Percentiles rank a stretch among this genome's conserved stretches.
These are phyloP conservation scores for Mercurialis annua DNA, from an alignment of 345 rosid genomes.

Conservation along the genomic window DNA sequence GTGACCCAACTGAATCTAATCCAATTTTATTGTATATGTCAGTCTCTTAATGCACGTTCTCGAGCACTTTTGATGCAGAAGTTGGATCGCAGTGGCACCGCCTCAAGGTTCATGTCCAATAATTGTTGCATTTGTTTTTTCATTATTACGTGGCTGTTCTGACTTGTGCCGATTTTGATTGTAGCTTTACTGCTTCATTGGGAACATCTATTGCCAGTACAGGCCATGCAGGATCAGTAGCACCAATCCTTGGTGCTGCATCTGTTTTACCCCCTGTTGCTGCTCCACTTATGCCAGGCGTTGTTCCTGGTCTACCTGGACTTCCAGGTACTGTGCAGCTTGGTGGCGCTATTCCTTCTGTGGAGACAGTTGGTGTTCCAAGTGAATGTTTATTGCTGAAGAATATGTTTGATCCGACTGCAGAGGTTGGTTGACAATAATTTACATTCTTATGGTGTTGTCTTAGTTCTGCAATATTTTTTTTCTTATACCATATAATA, in stretches of 20 bases:
- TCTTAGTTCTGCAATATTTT: neutral
- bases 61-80: slow-evolving; percentile 88
- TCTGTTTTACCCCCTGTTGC: slow-evolving; percentile 42
- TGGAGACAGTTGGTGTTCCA: slow-evolving; percentile 66
- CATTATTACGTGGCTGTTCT: slow-evolving; percentile 1
- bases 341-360: slow-evolving; percentile 36
- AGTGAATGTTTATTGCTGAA: slow-evolving; percentile 78
- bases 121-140: neutral
- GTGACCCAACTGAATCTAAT: slow-evolving; percentile 5
- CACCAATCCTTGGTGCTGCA: slow-evolving; percentile 42
- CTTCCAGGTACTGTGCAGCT: slow-evolving; percentile 45
- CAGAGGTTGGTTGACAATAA: slow-evolving; percentile 46
- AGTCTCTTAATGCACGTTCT: slow-evolving; percentile 88
- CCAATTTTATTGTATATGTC: slow-evolving; percentile 25
- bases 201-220: slow-evolving; percentile 37
- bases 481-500: slow-evolving; percentile 2
- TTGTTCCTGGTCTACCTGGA: slow-evolving; percentile 52
- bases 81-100: slow-evolving; percentile 84
- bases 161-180: slow-evolving; percentile 13
- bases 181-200: slow-evolving; percentile 34
- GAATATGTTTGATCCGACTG: slow-evolving; percentile 88
- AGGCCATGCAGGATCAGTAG: slow-evolving; percentile 39
- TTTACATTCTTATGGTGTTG: neutral
- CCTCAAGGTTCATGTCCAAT: slow-evolving; percentile 54
- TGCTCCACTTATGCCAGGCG: slow-evolving; percentile 50